These are phyloP conservation scores for Microdochium trichocladiopsis DNA, from an alignment of 2,329 filamentous ascomycete genomes.

Conservation along the genomic window DNA sequence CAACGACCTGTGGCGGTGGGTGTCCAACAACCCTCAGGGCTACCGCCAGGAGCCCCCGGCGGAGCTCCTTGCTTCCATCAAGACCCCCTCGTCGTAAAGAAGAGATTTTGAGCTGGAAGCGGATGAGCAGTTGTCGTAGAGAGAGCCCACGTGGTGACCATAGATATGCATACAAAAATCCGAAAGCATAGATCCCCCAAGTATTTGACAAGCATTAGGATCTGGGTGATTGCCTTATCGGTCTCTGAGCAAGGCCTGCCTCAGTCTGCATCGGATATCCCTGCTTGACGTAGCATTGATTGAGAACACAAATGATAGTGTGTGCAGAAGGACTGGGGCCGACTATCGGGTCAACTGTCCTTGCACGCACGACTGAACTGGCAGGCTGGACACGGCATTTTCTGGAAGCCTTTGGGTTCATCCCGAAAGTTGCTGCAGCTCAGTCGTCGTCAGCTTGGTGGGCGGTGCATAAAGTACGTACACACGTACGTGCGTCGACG, in stretches of 20 bases:
- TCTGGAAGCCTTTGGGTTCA: no score
- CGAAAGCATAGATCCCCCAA: not conserved
- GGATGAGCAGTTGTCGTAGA: not conserved
- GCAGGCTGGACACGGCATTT: no score
- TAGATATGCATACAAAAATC: not conserved
- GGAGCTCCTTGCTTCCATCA: conserved; percentile 62
- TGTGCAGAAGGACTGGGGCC: no score
- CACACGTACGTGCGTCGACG: not conserved
- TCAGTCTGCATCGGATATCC: no score
- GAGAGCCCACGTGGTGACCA: not conserved
- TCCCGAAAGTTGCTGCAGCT: no score
- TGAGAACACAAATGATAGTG: no score
- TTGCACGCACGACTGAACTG: no score
- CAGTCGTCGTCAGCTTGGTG: not conserved
- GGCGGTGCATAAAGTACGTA: not conserved
- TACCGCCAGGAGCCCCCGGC: conserved; percentile 89
- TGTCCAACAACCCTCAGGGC: conserved; percentile 90
- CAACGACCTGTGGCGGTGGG: conserved; percentile 93
- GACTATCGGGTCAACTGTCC: no score
- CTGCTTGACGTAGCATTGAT: no score
- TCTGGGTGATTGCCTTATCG: no score
- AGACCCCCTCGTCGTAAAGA: conserved; percentile 26
- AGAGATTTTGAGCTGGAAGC: conserved; percentile 3
- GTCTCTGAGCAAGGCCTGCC: no score
- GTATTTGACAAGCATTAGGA: no score